Evolutionary conservation across 2,329 filamentous ascomycete species (phyloP).

Genomic region (Emericellopsis atlantica): DNA sequence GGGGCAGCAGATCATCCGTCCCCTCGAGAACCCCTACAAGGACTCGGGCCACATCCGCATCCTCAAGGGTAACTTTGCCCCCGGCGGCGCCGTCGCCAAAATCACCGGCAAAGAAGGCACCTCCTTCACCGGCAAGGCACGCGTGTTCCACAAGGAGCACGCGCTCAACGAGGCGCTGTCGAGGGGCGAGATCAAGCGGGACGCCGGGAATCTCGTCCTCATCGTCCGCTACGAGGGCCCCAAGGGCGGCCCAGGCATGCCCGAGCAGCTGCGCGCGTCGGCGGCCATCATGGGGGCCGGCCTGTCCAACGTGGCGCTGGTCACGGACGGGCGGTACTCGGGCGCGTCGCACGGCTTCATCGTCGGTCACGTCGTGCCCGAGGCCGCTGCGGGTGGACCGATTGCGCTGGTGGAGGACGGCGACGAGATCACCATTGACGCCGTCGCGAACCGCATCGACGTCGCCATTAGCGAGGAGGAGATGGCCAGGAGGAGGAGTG

Average conservation of each 20-base stretch:
- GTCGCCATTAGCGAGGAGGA: constrained; percentile 55
- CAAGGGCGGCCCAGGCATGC: constrained; percentile 89
- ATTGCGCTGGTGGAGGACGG: constrained; percentile 75
- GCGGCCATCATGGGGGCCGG: constrained; percentile 88
- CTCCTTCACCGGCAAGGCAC: constrained; percentile 65
- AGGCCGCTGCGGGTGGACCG: constrained; percentile 75
- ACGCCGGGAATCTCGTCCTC: constrained; percentile 68
- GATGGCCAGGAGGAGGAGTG: constrained; percentile 40
- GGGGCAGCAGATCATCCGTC: constrained; percentile 78
- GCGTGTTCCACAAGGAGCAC: constrained; percentile 78
- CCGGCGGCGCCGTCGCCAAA: constrained; percentile 83
- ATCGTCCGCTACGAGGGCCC: constrained; percentile 90
- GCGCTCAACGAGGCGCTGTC: constrained; percentile 68
- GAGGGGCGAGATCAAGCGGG: constrained; percentile 39
- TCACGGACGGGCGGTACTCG: constrained; percentile 66
- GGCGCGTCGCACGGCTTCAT: constrained; percentile 79
- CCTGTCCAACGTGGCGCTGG: constrained; percentile 60
- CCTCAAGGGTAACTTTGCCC: constrained; percentile 75
- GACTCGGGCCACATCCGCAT: constrained; percentile 78
- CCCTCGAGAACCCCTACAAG: constrained; percentile 64
- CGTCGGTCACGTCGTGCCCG: constrained; percentile 78
- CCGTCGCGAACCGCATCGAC: constrained; percentile 56
- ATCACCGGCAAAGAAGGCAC: constrained; percentile 94
- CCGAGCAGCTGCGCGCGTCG: constrained; percentile 87
- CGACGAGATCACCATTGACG: constrained; percentile 71